Evolutionary conservation across 2,329 filamentous ascomycete species (phyloP).

Genomic region (Colletotrichum salicis): DNA sequence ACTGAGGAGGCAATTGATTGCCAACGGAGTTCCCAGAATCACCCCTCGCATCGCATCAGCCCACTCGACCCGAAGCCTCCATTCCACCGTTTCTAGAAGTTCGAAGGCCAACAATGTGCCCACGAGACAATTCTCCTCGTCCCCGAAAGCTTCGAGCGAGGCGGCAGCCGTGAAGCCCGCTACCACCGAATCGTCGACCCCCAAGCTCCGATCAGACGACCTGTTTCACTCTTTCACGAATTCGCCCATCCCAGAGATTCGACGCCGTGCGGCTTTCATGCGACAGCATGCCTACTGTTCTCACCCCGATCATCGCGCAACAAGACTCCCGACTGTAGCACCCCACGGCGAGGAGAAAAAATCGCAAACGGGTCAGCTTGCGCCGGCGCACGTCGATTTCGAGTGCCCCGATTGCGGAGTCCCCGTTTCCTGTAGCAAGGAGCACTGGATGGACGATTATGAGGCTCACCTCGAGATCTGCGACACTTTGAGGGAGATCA

Average conservation of each 20-base stretch:
- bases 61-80: conserved; percentile 44
- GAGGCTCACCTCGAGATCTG: conserved; percentile 93
- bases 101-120: conserved; percentile 34
- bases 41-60: conserved; percentile 38
- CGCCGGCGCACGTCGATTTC: conserved; percentile 87
- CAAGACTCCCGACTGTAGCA: conserved; percentile 73
- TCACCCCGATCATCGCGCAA: conserved; percentile 86
- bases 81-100: conserved; percentile 39
- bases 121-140: conserved; percentile 46
- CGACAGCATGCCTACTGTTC: conserved; percentile 93
- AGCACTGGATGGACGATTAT: conserved; percentile 96
- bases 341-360: conserved; percentile 72
- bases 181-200: conserved; percentile 38
- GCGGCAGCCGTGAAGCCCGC: conserved; percentile 41
- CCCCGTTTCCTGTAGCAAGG: conserved; percentile 91
- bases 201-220: conserved; percentile 74
- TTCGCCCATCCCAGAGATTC: conserved; percentile 89
- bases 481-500: conserved; percentile 90
- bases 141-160: conserved; percentile 40
- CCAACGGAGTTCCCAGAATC: conserved; percentile 8
- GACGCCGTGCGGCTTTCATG: conserved; percentile 88
- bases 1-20: conserved; percentile 34
- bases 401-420: conserved; percentile 97
- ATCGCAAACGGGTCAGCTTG: conserved; percentile 62
- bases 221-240: conserved; percentile 93